phyloP scores from a whole-genome alignment of 1,139 yeast genomes.

The Saccharomyces hybrid region DNA sequence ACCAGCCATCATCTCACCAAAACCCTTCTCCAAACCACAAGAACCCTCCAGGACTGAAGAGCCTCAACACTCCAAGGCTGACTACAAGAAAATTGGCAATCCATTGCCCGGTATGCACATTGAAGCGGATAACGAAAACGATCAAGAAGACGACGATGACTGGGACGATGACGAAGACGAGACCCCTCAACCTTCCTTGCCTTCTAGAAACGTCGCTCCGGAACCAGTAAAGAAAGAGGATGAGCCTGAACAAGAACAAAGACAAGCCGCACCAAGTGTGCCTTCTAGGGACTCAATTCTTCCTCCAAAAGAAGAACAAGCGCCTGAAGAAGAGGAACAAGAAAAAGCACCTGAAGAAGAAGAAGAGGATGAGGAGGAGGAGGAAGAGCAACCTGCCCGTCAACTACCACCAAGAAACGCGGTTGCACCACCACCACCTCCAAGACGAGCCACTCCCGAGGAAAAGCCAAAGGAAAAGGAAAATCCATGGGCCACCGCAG shows the following conservation, averaged over 20 bases:
- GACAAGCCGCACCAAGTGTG: constrained; percentile 22
- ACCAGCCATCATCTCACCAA: constrained; percentile 18
- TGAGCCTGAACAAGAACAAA: constrained; percentile 22
- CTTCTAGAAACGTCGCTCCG: constrained; percentile 13
- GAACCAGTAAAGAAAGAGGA: constrained; percentile 14
- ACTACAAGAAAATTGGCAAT: constrained; percentile 22
- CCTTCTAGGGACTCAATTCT: constrained; percentile 4
- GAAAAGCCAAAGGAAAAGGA: constrained; percentile 27
- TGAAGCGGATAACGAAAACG: constrained; percentile 26
- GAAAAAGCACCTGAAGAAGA: constrained; percentile 21
- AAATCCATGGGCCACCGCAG: constrained; percentile 62
- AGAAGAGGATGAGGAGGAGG: constrained; percentile 8
- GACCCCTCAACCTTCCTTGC: constrained; percentile 25
- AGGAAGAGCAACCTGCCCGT: constrained; percentile 7
- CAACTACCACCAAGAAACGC: constrained; percentile 12
- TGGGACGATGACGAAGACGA: constrained; percentile 31
- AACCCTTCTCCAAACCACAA: constrained; percentile 24
- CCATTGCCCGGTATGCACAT: constrained; percentile 31
- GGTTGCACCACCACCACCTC: constrained; percentile 30
- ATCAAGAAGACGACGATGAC: constrained; percentile 29
- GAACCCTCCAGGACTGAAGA: constrained; percentile 11
- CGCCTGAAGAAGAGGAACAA: constrained; percentile 17
- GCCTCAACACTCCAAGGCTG: constrained; percentile 20
- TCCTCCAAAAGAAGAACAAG: constrained; percentile 5
- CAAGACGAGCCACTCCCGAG: constrained; percentile 28